Conservation (phyloP, 2,329 filamentous ascomycete genomes). For the Ceratocystis harringtonii region DNA sequence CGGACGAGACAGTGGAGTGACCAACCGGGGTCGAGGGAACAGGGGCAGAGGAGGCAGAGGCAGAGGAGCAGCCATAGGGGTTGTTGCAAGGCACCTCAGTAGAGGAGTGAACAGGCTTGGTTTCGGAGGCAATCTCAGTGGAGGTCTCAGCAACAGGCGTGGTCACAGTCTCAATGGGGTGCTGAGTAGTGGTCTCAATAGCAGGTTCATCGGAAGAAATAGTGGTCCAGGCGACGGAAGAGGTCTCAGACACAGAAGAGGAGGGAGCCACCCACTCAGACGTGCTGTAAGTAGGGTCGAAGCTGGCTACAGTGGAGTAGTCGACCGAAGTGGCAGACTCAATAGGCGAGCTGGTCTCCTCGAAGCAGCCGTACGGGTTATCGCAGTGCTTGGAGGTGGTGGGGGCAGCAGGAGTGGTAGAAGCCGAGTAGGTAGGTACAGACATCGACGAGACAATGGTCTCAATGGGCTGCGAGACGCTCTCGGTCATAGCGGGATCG, state of each 20-base stretch:
- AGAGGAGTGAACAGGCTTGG: not conserved
- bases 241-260: not conserved
- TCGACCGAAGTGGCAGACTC: not conserved
- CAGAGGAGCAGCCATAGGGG: slow-evolving; percentile 11
- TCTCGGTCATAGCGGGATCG: not conserved
- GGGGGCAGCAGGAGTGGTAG: not conserved
- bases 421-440: not conserved
- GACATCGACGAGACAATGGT: not conserved
- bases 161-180: not conserved
- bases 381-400: slow-evolving; percentile 5
- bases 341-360: not conserved
- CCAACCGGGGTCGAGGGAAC: not conserved
- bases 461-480: not conserved
- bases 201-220: not conserved
- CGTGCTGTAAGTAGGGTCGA: not conserved
- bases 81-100: slow-evolving; percentile 5
- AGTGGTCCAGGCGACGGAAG: not conserved
- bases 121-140: not conserved
- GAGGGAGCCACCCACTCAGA: not conserved
- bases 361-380: slow-evolving; percentile 13
- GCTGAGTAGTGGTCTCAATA: not conserved
- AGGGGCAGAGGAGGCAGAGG: slow-evolving; percentile 1
- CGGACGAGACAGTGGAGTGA: slow-evolving; percentile 8
- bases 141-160: not conserved
- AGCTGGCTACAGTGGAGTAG: slow-evolving; percentile 4